Percentiles rank a stretch among this genome's conserved stretches.
phyloP scores from a whole-genome alignment of 257 asterid genomes.

The Vinca minor region DNA sequence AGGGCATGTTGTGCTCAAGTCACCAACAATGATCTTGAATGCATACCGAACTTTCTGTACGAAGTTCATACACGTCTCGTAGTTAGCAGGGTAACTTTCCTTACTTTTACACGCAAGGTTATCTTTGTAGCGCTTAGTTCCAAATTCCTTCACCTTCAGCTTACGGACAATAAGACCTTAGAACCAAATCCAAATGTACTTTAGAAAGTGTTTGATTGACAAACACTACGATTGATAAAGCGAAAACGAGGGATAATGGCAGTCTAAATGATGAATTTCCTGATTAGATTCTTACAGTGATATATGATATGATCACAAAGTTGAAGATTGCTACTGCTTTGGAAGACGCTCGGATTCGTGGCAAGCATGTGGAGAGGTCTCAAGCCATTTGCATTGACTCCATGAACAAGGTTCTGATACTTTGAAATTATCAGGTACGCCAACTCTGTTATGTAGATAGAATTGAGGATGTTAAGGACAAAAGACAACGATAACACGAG shows the following conservation, averaged over 20 bases:
- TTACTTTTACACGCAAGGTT: background rate
- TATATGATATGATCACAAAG: constrained; percentile 28
- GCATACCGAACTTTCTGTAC: constrained; percentile 1
- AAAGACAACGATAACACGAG: no score
- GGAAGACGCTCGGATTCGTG: constrained; percentile 38
- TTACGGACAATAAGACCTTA: constrained; percentile 8
- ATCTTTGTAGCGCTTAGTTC: background rate
- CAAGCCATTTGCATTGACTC: constrained; percentile 32
- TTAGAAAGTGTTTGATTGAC: no score
- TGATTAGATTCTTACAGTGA: constrained; percentile 24
- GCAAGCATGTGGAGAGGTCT: constrained; percentile 46
- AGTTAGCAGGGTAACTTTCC: constrained; percentile 28
- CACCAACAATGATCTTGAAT: constrained; percentile 12
- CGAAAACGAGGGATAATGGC: background rate
- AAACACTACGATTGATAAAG: no score
- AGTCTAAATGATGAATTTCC: background rate
- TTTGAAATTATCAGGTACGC: constrained; percentile 25
- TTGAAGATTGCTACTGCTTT: constrained; percentile 32
- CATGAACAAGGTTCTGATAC: constrained; percentile 19
- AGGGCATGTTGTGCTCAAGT: constrained; percentile 4
- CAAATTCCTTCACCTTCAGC: background rate
- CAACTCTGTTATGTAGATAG: constrained; percentile 28
- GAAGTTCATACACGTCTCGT: constrained; percentile 26
- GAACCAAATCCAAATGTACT: background rate
- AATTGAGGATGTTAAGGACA: background rate